Conservation (phyloP, 208 protist genomes). For the Crithidia sp. region DNA sequence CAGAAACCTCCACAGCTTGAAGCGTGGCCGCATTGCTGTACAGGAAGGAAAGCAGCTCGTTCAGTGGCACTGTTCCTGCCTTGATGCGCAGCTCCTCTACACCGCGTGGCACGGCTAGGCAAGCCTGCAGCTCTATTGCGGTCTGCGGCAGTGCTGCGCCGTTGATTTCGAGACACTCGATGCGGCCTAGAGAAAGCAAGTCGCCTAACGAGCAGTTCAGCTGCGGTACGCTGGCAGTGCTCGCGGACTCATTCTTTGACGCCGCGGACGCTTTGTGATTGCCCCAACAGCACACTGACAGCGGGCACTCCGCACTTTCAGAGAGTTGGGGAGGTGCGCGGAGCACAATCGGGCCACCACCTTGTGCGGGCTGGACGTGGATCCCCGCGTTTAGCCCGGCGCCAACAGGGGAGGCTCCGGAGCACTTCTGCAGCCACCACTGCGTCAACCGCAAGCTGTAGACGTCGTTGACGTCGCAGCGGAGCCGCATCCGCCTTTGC, state of each 20-base stretch:
- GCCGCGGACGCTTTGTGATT: slow-evolving; percentile 14
- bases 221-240: slow-evolving; percentile 1
- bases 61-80: slow-evolving; percentile 15
- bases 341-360: background rate
- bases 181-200: slow-evolving; percentile 23
- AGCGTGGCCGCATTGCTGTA: slow-evolving; percentile 26
- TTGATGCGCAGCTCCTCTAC: slow-evolving; percentile 29
- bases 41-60: slow-evolving; percentile 34
- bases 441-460: slow-evolving; percentile 15
- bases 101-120: slow-evolving; percentile 8
- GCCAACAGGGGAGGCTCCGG: background rate
- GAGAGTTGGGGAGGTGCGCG: slow-evolving; percentile 8
- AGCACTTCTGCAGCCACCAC: slow-evolving; percentile 35
- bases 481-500: slow-evolving; percentile 4
- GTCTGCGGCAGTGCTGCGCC: slow-evolving; percentile 18
- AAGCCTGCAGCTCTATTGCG: slow-evolving; percentile 13
- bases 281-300: slow-evolving; percentile 24
- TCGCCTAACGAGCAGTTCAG: slow-evolving; percentile 34
- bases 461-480: slow-evolving; percentile 21
- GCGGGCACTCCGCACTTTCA: slow-evolving; percentile 5
- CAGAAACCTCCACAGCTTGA: slow-evolving; percentile 20
- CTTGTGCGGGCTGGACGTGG: background rate
- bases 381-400: background rate
- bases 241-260: slow-evolving; percentile 9
- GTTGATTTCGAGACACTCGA: slow-evolving; percentile 28